Conservation (phyloP, 148 eudicot species). For the Spergularia bocconei region DNA sequence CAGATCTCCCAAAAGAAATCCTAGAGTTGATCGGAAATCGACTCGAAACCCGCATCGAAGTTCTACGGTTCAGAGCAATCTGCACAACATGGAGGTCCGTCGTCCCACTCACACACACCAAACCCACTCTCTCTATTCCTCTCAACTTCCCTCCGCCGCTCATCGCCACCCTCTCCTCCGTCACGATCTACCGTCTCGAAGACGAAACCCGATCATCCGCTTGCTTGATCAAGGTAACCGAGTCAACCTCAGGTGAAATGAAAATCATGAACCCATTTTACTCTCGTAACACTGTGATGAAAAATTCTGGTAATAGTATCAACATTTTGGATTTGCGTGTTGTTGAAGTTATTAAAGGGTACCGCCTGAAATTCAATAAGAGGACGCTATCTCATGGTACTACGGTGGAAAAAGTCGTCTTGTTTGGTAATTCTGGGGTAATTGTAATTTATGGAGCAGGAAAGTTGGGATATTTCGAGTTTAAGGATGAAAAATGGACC, state of each 20-base stretch:
- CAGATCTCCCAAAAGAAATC: conserved; percentile 12
- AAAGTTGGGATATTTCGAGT: neutral
- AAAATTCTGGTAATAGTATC: neutral
- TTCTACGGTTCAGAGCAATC: conserved; percentile 8
- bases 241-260: neutral
- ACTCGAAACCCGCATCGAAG: neutral
- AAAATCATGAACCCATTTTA: conserved; percentile 6
- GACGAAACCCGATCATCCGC: neutral
- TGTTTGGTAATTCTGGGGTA: conserved; percentile 6
- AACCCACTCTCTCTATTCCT: neutral
- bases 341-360: neutral
- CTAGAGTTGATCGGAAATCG: conserved; percentile 10
- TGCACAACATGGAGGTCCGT: conserved; percentile 20
- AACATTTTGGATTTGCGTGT: conserved; percentile 9
- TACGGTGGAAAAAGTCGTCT: neutral
- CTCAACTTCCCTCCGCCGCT: neutral
- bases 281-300: too few species aligned
- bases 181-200: conserved; percentile 11
- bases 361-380: neutral
- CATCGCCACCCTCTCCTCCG: neutral
- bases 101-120: conserved; percentile 9
- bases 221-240: conserved; percentile 8
- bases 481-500: neutral
- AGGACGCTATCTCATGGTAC: too few species aligned
- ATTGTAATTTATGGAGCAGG: conserved; percentile 2